Evolutionary conservation across 2,329 filamentous ascomycete species (phyloP), one percentile per base, ranked within the genome.

Genomic region (Alternaria sp.): DNA sequence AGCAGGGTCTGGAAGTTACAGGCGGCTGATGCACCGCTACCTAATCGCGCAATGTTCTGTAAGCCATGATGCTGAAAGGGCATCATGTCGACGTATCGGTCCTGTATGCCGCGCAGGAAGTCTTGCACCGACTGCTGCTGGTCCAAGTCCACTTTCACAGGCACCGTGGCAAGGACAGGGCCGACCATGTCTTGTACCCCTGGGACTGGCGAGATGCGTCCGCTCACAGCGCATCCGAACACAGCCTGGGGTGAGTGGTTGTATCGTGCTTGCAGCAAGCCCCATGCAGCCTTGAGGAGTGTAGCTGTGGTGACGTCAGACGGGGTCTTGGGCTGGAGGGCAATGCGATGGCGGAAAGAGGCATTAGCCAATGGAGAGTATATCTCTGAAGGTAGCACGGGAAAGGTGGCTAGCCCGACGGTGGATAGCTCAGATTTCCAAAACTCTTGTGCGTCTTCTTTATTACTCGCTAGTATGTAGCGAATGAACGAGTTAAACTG

Each of bases 91-190:
- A 53, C 54, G 6, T 51, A 34, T 51, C 67, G 61, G 7, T 56
- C 10, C 39, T 70, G 70, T 1, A 71, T 40, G 2, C n/a, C 23
- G 2, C 17, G 1, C 1, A 72, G 50, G 26, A 69, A 59, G 0
- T 61, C 26, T 0, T 39, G 44, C 1, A 74, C 56, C 4, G 60
- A 62, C 3, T 39, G 23, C 1, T 28, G 33, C 1, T 34, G 23
- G 36, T 63, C 37, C 23, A 75, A 41, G 0, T 56, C 52, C 3
- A 77, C 31, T 0, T 69, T 67, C 2, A 78, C 61, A 0, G 77
- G 77, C 1, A 78, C 67, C 0, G 76, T 78, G 2, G 75, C 78
- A 31, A 82, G 78, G 1, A 79, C 74, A 1, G 80, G 80, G 0
- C 79, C 80, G 23, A 80, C 65, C 0, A 80, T 67, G 4, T 66